phyloP scores from a whole-genome alignment of 2,329 filamentous ascomycete genomes.

The Drechslerella stenobrocha region DNA sequence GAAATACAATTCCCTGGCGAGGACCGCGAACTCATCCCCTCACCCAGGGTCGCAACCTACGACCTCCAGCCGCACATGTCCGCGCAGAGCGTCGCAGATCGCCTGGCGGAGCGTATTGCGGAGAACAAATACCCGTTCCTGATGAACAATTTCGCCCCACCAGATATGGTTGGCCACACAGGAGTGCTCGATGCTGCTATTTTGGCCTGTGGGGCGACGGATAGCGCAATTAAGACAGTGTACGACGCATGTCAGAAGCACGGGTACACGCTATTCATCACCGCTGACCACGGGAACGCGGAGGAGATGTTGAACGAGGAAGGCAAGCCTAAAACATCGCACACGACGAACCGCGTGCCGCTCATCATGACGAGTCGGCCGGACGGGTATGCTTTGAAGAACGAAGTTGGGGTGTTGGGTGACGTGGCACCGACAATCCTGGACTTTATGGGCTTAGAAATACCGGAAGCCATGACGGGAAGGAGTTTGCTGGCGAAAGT shows the following conservation, averaged over 20 bases:
- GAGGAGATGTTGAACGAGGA: slow-evolving; percentile 98
- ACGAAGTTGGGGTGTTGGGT: slow-evolving; percentile 79
- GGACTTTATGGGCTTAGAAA: slow-evolving; percentile 82
- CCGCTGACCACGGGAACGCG: slow-evolving; percentile 93
- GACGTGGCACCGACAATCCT: slow-evolving; percentile 96
- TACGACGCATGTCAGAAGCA: slow-evolving; percentile 92
- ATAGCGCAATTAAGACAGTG: slow-evolving; percentile 89
- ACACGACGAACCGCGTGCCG: slow-evolving; percentile 97
- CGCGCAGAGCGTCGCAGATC: slow-evolving; percentile 82
- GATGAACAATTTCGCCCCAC: slow-evolving; percentile 99
- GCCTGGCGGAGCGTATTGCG: slow-evolving; percentile 81
- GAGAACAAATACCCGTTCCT: slow-evolving; percentile 91
- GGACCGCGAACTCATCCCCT: slow-evolving; percentile 88
- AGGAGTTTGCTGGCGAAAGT: slow-evolving; percentile 78
- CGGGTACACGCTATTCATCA: slow-evolving; percentile 92
- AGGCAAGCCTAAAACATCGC: slow-evolving; percentile 94
- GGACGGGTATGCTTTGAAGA: slow-evolving; percentile 79
- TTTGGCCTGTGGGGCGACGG: slow-evolving; percentile 78
- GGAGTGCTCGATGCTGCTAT: slow-evolving; percentile 95
- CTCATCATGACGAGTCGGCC: slow-evolving; percentile 98
- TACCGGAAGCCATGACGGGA: slow-evolving; percentile 92
- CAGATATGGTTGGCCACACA: slow-evolving; percentile 99
- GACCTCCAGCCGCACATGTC: slow-evolving; percentile 96
- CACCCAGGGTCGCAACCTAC: slow-evolving; percentile 93
- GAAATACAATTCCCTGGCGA: slow-evolving; percentile 95